A percentile compares a stretch with the other conserved stretches of the same genome.
phyloP scores from a whole-genome alignment of 2,329 filamentous ascomycete species.

The Aphanoascus verrucosus region DNA sequence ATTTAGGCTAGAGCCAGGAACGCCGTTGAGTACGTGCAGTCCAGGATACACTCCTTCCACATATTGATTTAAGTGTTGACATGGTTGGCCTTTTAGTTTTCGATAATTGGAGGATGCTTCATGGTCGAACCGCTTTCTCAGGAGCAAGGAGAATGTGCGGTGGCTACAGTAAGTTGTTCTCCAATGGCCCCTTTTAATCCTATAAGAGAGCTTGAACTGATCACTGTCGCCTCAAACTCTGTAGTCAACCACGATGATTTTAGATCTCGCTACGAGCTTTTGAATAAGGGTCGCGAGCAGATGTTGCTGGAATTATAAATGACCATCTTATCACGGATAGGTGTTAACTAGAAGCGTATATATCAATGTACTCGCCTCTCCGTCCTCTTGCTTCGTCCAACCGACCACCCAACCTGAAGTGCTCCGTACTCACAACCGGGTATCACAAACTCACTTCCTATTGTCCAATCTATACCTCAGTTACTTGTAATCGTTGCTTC shows the following conservation, averaged over 20 bases:
- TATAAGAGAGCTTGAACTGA: not conserved
- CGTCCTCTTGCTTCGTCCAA: too few species aligned
- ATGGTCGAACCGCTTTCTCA: slow-evolving; percentile 72
- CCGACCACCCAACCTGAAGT: too few species aligned
- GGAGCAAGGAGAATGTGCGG: slow-evolving; percentile 83
- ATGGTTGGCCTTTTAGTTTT: slow-evolving; percentile 51
- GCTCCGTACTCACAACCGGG: too few species aligned
- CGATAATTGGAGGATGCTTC: slow-evolving; percentile 90
- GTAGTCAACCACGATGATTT: slow-evolving; percentile 61
- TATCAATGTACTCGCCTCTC: too few species aligned
- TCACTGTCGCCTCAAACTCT: not conserved
- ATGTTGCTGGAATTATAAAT: slow-evolving; percentile 25
- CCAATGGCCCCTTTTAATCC: not conserved
- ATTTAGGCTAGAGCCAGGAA: slow-evolving; percentile 71
- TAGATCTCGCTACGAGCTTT: slow-evolving; percentile 62
- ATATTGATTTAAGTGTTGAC: not conserved
- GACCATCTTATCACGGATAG: not conserved
- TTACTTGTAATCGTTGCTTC: too few species aligned
- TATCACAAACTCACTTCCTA: too few species aligned
- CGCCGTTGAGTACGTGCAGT: slow-evolving; percentile 54
- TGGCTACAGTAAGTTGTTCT: slow-evolving; percentile 61
- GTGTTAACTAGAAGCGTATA: not conserved
- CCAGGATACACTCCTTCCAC: not conserved
- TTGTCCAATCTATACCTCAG: too few species aligned
- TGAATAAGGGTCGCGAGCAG: slow-evolving; percentile 46